These are phyloP conservation scores for Aspergillus aculeatus DNA, from an alignment of 2,329 filamentous ascomycete species.

Conservation along the genomic window DNA sequence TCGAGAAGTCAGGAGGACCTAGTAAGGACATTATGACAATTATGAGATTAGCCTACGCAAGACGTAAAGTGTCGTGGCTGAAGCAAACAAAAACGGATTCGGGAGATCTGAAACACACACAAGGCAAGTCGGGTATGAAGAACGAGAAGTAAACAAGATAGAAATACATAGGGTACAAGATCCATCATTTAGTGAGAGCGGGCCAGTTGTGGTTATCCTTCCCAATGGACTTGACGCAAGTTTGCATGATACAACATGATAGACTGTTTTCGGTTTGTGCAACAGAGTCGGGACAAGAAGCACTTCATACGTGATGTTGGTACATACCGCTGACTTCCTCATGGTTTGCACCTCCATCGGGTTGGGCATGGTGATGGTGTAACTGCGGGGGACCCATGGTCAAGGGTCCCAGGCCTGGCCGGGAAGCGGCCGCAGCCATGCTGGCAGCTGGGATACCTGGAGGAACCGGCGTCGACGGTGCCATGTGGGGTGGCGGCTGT, in stretches of 20 bases:
- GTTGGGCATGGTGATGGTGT: slow-evolving; percentile 74
- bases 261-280: slow-evolving; percentile 6
- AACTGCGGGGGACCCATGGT: slow-evolving; percentile 65
- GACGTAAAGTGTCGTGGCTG: slow-evolving; percentile 23
- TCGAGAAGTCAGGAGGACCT: slow-evolving; percentile 40
- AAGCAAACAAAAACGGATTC: slow-evolving; percentile 13
- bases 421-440: slow-evolving; percentile 50
- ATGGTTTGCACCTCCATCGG: slow-evolving; percentile 58
- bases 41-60: slow-evolving; percentile 45
- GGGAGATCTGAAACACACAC: slow-evolving; percentile 18
- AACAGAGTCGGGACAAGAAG: slow-evolving; percentile 16
- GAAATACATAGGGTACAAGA: slow-evolving; percentile 13
- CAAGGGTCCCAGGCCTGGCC: slow-evolving; percentile 55
- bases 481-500: slow-evolving; percentile 63
- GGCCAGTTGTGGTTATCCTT: slow-evolving; percentile 7
- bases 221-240: slow-evolving; percentile 2
- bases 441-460: slow-evolving; percentile 63
- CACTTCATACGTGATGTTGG: slow-evolving; percentile 81
- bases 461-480: slow-evolving; percentile 59
- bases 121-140: slow-evolving; percentile 9
- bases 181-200: slow-evolving; percentile 6
- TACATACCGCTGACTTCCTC: slow-evolving; percentile 97
- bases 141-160: slow-evolving; percentile 8
- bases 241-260: slow-evolving; percentile 16
- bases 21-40: slow-evolving; percentile 21